phyloP scores from a whole-genome alignment of 1,284 basidiomycete species.

The Marasmius oreades region DNA sequence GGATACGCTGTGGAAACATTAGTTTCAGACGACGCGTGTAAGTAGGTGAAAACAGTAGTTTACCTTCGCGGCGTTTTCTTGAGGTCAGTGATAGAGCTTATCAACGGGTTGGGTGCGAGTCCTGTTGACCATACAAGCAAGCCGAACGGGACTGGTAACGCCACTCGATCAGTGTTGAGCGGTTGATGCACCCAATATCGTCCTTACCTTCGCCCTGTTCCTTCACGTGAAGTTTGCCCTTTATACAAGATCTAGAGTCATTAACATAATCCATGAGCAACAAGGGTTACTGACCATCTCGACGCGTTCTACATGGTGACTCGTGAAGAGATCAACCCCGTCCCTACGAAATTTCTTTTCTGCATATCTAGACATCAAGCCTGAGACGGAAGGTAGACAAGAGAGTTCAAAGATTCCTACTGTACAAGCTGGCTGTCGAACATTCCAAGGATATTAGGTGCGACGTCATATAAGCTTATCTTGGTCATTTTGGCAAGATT shows the following conservation, averaged over 20 bases:
- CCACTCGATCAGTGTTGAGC: background rate
- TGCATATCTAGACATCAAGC: conserved; percentile 47
- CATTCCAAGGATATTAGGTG: conserved; percentile 74
- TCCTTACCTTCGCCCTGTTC: conserved; percentile 58
- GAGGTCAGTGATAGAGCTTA: conserved; percentile 56
- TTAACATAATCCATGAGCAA: background rate
- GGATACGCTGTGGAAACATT: conserved; percentile 34
- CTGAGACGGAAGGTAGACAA: conserved; percentile 4
- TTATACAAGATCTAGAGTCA: conserved; percentile 13
- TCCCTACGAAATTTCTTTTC: conserved; percentile 74
- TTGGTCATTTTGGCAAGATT: conserved; percentile 56
- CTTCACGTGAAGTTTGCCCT: conserved; percentile 58
- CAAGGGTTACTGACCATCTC: conserved; percentile 42
- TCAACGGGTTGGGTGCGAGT: conserved; percentile 75
- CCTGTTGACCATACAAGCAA: conserved; percentile 88
- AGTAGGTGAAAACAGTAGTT: conserved; percentile 10
- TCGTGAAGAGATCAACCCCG: conserved; percentile 73
- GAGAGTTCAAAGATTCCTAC: conserved; percentile 36
- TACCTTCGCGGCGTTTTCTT: conserved; percentile 64
- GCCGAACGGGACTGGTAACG: conserved; percentile 64
- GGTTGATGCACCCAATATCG: conserved; percentile 14
- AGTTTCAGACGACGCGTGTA: background rate
- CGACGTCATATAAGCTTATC: conserved; percentile 81
- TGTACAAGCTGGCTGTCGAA: conserved; percentile 72
- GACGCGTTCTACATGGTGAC: conserved; percentile 79